Base-by-base conservation (phyloP, 2,329 filamentous ascomycete genomes). In the Cladorrhinum sp. region DNA sequence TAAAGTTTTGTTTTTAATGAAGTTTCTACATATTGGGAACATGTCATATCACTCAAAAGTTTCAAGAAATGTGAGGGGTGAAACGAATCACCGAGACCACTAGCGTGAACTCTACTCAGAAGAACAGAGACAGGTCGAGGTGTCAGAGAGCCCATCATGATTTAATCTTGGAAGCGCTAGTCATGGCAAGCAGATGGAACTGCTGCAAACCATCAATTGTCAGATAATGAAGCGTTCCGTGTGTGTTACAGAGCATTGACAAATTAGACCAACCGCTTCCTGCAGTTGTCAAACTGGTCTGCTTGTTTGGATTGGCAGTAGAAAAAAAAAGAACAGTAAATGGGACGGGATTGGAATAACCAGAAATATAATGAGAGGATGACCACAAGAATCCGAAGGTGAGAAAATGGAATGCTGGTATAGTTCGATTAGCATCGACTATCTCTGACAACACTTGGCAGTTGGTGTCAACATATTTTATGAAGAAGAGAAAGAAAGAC, bases 41-140 rank as follows among this genome's bases (percentile, higher is more conserved):
- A 41, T n/a, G n/a, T n/a, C n/a, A n/a, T n/a, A n/a, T n/a, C n/a
- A n/a, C 9, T 16, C 9, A 5, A 41, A 41, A 41, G 6, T 13
- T n/a, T 18, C 36, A 41, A 41, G 41, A 64, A 62, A 80, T 86
- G 84, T 87, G 68, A 78, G 79, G 82, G 80, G 83, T 81, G 79
- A 85, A 86, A 87, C 83, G 84, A 86, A 81, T 79, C 76, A 78
- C 81, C 81, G 74, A 73, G 76, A 79, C 79, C 79, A 85, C 69
- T 60, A 67, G 68, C 57, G 53, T 20, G 61, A 58, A 67, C 67
- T 62, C 55, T 55, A 62, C 65, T 58, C 66, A 62, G 68, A 9
- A 38, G 13, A 13, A n/a, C 41, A 22, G 16, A 18, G 41, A 18
- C 12, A 22, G 72, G 71, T 71, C 70, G 67, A 74, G 80, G 80